These are phyloP conservation scores for Zizania latifolia DNA, from an alignment of 176 grass and related monocot species.

Conservation along the genomic window DNA sequence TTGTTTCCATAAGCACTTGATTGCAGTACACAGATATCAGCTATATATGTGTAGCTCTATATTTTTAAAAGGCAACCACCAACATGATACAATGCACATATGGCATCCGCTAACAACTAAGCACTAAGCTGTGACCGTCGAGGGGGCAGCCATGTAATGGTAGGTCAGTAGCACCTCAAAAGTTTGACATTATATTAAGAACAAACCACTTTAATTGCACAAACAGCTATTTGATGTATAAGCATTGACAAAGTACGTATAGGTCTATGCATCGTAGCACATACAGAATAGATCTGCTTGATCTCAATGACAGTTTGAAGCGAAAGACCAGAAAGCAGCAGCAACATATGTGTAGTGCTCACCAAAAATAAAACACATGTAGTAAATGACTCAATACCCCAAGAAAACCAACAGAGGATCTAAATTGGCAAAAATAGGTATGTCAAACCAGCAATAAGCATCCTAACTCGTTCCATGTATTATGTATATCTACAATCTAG, in stretches of 20 bases:
- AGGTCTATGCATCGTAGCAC: neutral
- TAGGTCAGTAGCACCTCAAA: neutral
- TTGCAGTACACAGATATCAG: slow-evolving; percentile 6
- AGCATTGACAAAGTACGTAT: neutral
- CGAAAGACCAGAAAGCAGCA: neutral
- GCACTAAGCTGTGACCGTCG: neutral
- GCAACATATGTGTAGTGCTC: neutral
- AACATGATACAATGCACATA: neutral
- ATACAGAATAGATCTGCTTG: neutral
- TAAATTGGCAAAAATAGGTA: neutral
- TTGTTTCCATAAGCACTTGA: neutral
- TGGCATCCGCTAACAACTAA: neutral
- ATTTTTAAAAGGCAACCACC: neutral
- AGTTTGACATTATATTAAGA: neutral
- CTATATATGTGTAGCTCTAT: neutral
- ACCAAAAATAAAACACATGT: neutral
- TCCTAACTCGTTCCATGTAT: neutral
- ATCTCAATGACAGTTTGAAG: too few species aligned
- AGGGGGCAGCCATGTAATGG: neutral
- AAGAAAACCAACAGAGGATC: neutral
- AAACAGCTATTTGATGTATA: neutral
- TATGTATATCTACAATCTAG: neutral
- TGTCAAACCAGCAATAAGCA: neutral
- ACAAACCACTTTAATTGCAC: neutral
- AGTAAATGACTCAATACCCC: neutral